Evolutionary conservation across 2,329 filamentous ascomycete species (phyloP).

Genomic region (Aspergillus tanneri): DNA sequence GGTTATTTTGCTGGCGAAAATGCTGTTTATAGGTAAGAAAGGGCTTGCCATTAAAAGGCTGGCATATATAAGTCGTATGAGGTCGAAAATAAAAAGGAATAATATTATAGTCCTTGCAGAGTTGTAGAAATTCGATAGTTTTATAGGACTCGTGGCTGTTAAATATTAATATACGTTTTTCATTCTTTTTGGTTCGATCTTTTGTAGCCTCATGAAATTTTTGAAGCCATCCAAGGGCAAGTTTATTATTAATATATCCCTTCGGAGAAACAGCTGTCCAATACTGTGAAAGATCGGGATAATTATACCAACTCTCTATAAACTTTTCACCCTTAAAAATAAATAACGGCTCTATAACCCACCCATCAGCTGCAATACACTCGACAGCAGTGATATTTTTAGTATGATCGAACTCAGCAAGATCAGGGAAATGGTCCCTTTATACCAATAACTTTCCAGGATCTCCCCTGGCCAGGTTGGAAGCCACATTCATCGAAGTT

Average conservation of each 20-base stretch:
- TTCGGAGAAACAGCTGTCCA: background rate
- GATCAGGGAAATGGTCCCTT: no score
- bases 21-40: constrained; percentile 1
- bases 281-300: background rate
- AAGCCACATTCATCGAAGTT: no score
- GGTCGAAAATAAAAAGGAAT: background rate
- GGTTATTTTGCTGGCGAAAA: background rate
- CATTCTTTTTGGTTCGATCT: background rate
- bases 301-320: background rate
- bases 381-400: no score
- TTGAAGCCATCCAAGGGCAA: background rate
- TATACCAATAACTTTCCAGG: no score
- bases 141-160: background rate
- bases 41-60: background rate
- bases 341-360: no score
- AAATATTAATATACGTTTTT: constrained; percentile 1
- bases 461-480: no score
- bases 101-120: background rate
- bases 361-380: no score
- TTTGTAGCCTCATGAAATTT: background rate
- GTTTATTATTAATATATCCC: background rate
- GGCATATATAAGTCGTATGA: background rate
- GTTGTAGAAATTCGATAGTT: constrained; percentile 1
- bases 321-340: no score
- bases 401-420: no score